Percentiles rank a stretch among this genome's conserved stretches.
Evolutionary conservation across 306 rosid species (phyloP).

Genomic region (Luffa acutangula): DNA sequence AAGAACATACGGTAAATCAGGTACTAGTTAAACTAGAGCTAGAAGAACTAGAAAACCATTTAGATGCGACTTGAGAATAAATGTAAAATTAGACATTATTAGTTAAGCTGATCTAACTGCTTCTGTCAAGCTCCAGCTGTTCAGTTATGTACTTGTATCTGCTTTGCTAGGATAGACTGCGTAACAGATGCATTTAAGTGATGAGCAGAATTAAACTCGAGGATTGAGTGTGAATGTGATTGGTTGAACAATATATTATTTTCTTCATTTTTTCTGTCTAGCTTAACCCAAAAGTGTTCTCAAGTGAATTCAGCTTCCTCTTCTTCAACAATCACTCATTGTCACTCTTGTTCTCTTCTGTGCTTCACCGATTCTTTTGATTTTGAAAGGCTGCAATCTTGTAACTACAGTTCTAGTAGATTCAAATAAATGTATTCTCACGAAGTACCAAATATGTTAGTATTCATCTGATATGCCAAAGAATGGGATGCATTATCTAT

Average conservation of each 20-base stretch:
- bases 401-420: neutral
- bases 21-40: constrained; percentile 13
- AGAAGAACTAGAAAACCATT: neutral
- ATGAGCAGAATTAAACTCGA: neutral
- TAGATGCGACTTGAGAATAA: neutral
- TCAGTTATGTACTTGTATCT: neutral
- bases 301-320: neutral
- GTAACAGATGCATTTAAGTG: neutral
- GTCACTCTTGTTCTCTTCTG: neutral
- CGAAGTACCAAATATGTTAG: neutral
- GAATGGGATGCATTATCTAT: neutral
- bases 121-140: neutral
- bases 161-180: neutral
- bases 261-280: neutral
- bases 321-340: neutral
- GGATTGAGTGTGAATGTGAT: neutral
- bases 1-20: constrained; percentile 9
- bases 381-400: neutral
- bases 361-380: neutral
- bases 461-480: neutral
- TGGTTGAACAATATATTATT: neutral
- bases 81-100: neutral
- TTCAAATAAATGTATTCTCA: neutral
- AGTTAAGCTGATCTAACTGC: neutral
- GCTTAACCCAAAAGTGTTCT: neutral